Conservation (phyloP, 2,329 filamentous ascomycete genomes). For the Aspergillus floridensis region DNA sequence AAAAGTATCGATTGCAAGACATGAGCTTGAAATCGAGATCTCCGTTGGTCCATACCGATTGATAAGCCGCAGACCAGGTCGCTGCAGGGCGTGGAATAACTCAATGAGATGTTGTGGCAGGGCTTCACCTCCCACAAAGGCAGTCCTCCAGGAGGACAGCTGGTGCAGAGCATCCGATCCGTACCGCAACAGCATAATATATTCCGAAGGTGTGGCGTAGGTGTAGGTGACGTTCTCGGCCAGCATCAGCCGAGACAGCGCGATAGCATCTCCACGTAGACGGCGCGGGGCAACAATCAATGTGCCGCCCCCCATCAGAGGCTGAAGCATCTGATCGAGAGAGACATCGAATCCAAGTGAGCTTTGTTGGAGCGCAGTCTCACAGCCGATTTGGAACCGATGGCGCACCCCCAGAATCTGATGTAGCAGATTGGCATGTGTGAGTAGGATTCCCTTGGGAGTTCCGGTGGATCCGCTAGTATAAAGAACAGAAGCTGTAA, state of each 20-base stretch:
- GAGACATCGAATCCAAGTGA: conserved; percentile 12
- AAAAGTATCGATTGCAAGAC: not conserved
- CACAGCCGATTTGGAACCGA: not conserved
- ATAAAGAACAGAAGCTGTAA: not conserved
- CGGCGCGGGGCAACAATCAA: not conserved
- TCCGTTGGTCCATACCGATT: conserved; percentile 18
- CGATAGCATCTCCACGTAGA: conserved; percentile 6
- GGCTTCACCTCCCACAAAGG: conserved; percentile 10
- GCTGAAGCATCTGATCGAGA: conserved; percentile 7
- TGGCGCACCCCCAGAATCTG: not conserved
- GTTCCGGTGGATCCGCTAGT: conserved; percentile 18
- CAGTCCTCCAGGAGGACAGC: conserved; percentile 3
- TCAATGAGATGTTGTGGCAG: not conserved
- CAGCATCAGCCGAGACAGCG: conserved; percentile 6
- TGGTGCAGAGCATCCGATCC: not conserved
- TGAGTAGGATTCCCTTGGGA: conserved; percentile 17
- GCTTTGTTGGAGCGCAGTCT: conserved; percentile 14
- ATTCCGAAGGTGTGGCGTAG: conserved; percentile 5
- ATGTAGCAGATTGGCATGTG: not conserved
- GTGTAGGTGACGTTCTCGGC: conserved; percentile 9
- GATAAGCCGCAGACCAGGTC: not conserved
- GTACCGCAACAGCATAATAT: not conserved
- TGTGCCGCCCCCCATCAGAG: conserved; percentile 9
- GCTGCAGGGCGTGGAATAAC: conserved; percentile 1
- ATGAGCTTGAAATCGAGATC: not conserved